phyloP scores from a whole-genome alignment of 1,284 basidiomycete genomes.

The Sanghuangporus weigelae region DNA sequence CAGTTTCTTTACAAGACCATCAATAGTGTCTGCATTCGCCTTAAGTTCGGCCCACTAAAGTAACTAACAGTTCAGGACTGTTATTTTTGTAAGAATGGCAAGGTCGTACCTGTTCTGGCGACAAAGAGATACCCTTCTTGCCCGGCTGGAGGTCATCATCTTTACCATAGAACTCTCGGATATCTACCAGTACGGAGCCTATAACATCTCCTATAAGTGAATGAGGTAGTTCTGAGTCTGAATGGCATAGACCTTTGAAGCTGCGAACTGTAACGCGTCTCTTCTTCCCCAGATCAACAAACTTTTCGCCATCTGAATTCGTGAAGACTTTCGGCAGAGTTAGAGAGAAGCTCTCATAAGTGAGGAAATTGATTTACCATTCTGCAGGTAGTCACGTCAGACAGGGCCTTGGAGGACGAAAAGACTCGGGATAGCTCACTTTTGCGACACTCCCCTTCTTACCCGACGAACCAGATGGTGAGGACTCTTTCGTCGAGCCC shows the following conservation, averaged over 20 bases:
- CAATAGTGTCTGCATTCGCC: slow-evolving; percentile 38
- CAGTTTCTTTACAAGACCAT: slow-evolving; percentile 37
- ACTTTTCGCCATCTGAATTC: slow-evolving; percentile 52
- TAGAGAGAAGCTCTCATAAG: background rate
- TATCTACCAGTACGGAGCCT: slow-evolving; percentile 60
- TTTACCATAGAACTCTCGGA: slow-evolving; percentile 72
- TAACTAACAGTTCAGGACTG: slow-evolving; percentile 4
- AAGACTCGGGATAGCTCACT: background rate
- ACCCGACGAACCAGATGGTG: slow-evolving; percentile 2
- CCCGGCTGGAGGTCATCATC: slow-evolving; percentile 71
- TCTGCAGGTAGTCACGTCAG: slow-evolving; percentile 2
- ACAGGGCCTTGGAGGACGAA: background rate
- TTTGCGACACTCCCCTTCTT: slow-evolving; percentile 18
- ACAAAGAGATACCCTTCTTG: slow-evolving; percentile 77
- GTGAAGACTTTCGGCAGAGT: slow-evolving; percentile 18
- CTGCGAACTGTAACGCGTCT: slow-evolving; percentile 61
- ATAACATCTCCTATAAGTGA: slow-evolving; percentile 5
- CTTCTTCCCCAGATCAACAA: slow-evolving; percentile 64
- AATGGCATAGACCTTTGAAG: slow-evolving; percentile 54
- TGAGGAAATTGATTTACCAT: background rate
- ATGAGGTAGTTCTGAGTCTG: background rate
- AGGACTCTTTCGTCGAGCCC: slow-evolving; percentile 24
- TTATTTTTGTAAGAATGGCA: background rate
- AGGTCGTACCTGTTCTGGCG: slow-evolving; percentile 56
- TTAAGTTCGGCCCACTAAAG: slow-evolving; percentile 58